Base-by-base conservation (phyloP, 257 asterid species). In the Thymus mandschuricus region DNA sequence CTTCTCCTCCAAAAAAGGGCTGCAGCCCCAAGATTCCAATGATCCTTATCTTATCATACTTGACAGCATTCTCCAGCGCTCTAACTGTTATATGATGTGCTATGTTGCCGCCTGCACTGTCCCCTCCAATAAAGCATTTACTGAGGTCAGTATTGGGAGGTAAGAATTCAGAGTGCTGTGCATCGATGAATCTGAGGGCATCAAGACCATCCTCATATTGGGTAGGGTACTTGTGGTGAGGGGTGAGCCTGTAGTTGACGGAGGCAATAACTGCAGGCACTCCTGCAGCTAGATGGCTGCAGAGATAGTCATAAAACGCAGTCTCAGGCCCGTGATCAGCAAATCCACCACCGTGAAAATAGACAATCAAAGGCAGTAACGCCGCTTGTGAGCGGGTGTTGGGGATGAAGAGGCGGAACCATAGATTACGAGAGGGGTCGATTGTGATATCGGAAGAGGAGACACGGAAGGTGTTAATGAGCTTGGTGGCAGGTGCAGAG, bases 321-420 rank as follows among this genome's bases (percentile, higher is more conserved):
- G 74, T 71, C 40, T 81, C 56, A 0, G 85, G 55, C 5, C 71
- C 64, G 2, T 8, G 66, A 6, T 8, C 8, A 15, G 48, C 1
- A 60, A 77, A 81, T 5, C 85, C 85, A 1, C 82, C 85, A 1
- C 80, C 85, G 7, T 77, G 85, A 51, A 55, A 70, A 40, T 70
- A 74, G 33, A 75, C 29, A 8, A 78, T 41, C 10, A 81, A 58
- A 48, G 85, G 85, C 15, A 81, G 61, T 8, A 12, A 4, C 3
- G 4, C 6, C 8, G 10, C 1, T 46, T 46, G 8, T 0, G 35
- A 0, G 31, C 5, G 0, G 49, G 8, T 44, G 49, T 8, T 44
- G 30, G 87, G 84, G 56, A 30, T 7, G 66, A 70, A 83, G 43
- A 76, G 82, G 35, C 84, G 81, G 66, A 83, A 77, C 84, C 84